phyloP scores from a whole-genome alignment of 2,329 filamentous ascomycete genomes.

The Ceratocystis cubensis region DNA sequence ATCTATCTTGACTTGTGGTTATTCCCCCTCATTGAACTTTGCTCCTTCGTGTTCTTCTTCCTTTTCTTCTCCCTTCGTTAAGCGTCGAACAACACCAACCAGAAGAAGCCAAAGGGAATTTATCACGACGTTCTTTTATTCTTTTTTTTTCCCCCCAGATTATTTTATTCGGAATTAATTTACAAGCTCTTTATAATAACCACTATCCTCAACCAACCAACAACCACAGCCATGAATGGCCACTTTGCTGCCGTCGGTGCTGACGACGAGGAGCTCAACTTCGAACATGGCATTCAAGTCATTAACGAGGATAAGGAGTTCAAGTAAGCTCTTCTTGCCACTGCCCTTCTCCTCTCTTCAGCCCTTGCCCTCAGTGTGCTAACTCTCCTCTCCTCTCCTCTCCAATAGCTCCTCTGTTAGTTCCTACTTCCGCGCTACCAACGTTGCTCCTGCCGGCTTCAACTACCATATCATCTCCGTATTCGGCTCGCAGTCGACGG shows the following conservation, averaged over 20 bases:
- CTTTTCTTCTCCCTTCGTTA: background rate
- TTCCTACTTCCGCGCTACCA: slow-evolving; percentile 66
- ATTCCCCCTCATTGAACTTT: background rate
- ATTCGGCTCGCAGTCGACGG: slow-evolving; percentile 96
- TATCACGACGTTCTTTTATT: background rate
- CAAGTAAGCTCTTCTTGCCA: slow-evolving; percentile 51
- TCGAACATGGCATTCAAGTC: slow-evolving; percentile 91
- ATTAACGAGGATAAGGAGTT: slow-evolving; percentile 82
- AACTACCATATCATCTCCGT: slow-evolving; percentile 99
- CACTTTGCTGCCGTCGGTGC: slow-evolving; percentile 66
- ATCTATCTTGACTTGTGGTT: background rate
- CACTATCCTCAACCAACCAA: no score
- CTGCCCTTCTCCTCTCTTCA: background rate
- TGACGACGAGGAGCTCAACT: slow-evolving; percentile 51
- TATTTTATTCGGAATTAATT: background rate
- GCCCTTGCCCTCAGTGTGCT: slow-evolving; percentile 18
- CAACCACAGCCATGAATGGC: slow-evolving; percentile 50
- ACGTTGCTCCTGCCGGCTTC: slow-evolving; percentile 81
- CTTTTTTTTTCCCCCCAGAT: background rate
- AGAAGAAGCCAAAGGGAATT: background rate
- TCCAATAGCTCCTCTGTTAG: slow-evolving; percentile 56
- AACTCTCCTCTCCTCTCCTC: slow-evolving; percentile 18
- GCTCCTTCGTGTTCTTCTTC: slow-evolving; percentile 1
- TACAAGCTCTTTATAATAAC: no score
- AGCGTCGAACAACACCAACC: background rate